Base-by-base conservation (phyloP, 257 asterid species). In the Apocynum venetum region DNA sequence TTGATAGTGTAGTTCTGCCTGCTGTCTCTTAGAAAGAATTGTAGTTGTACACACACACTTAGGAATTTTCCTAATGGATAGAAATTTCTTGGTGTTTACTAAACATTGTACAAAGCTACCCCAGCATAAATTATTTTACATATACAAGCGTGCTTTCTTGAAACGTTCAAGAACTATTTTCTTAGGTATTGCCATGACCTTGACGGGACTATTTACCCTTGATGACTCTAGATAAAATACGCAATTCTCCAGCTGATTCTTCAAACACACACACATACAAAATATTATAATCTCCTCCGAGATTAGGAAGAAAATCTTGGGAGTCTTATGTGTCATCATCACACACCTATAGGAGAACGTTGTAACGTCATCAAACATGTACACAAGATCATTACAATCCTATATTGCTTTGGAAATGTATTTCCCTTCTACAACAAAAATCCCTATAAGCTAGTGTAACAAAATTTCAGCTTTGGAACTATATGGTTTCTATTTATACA, bases 401-500 rank as follows among this genome's bases (percentile, higher is more conserved):
- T 31, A 14, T 3, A 47, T 59, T 59, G 31, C 59, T 55, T 1
- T 1, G 44, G 44, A 38, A 25, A 44, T 36, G 41, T 10, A 48
- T 8, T 36, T 13, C 15, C 71, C 12, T 35, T 12, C 12, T 48
- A 49, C 47, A n/a, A n/a, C 8, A 49, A 71, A 48, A 60, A 78
- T 41, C n/a, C 47, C 71, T 61, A 61, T 46, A 19, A 68, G 48
- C 38, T 43, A 43, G 25, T 68, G 66, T 1, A n/a, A n/a, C 75
- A 77, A 77, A 67, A 67, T 68, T 52, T 43, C 46, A 55, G 19
- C 47, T 53, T 52, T 31, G 53, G 75, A 68, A 15, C 38, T 68
- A 43, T 44, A 6, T 25, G 44, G 47, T 64, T 53, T 52, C 43
- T 43, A 66, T 36, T 77, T 76, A 63, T 64, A 77, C 76, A 80